Conservation (phyloP, 2,329 filamentous ascomycete species). For the Talaromyces verruculosus region DNA sequence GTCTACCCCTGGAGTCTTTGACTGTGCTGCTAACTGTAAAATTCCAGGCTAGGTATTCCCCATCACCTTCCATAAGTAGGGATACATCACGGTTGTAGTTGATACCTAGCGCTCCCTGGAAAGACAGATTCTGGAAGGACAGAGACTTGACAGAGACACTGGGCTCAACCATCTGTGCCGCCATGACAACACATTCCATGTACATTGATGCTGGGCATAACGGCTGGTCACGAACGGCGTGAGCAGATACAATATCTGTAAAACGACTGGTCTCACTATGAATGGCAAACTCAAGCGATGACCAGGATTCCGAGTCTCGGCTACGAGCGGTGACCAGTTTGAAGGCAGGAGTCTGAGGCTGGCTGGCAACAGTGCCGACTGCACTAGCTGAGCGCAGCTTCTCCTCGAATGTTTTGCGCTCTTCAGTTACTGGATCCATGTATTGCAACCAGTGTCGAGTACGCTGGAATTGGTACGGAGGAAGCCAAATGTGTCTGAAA, state of each 20-base stretch:
- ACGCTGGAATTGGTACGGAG: slow-evolving; percentile 17
- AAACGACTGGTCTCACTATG: slow-evolving; percentile 16
- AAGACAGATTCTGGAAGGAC: slow-evolving; percentile 17
- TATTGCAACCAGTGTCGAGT: slow-evolving; percentile 17
- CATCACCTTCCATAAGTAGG: slow-evolving; percentile 17
- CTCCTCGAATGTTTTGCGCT: not conserved
- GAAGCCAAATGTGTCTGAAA: slow-evolving; percentile 19
- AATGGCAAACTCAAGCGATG: slow-evolving; percentile 17
- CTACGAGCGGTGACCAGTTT: slow-evolving; percentile 15
- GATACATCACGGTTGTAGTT: slow-evolving; percentile 15
- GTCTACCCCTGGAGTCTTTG: slow-evolving; percentile 5
- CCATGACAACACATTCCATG: slow-evolving; percentile 21
- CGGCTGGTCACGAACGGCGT: slow-evolving; percentile 17
- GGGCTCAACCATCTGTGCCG: slow-evolving; percentile 17
- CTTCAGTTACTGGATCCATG: slow-evolving; percentile 15
- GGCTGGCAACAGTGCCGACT: not conserved
- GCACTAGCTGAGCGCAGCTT: not conserved
- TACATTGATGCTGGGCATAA: slow-evolving; percentile 21
- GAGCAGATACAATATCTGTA: slow-evolving; percentile 16
- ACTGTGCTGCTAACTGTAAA: slow-evolving; percentile 15
- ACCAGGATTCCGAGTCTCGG: slow-evolving; percentile 18
- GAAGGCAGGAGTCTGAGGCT: not conserved
- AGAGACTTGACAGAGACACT: slow-evolving; percentile 14
- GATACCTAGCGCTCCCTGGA: slow-evolving; percentile 17
- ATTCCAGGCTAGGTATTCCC: slow-evolving; percentile 18